Base-by-base conservation (phyloP, 192 early-diverging fungal species). In the Funneliformis geosporum region DNA sequence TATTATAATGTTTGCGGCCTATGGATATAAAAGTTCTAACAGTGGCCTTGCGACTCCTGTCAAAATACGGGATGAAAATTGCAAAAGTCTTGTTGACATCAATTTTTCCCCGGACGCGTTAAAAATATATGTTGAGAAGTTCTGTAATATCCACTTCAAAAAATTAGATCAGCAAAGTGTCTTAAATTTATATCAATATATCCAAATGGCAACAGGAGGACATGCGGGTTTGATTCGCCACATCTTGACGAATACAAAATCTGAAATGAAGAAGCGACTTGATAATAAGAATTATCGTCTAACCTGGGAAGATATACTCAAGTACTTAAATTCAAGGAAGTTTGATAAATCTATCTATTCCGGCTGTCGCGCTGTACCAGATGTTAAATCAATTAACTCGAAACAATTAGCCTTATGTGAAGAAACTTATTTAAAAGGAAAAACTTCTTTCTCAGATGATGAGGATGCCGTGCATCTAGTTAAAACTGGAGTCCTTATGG, bases 1-100 rank as follows among this genome's bases (percentile, higher is more conserved):
- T 10, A 72, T 80, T 39, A 55, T 65, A 21, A 44, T 47, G 60
- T 80, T 80, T 74, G 79, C 43, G 0, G 71, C 60, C 4, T 80
- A 80, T 65, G 61, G 72, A 38, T 75, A 80, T 73, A 21, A 4
- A 4, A n/a, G 79, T 75, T 50, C 59, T 40, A 40, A 75, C 21
- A 61, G 47, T 3, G 70, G 46, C 10, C 8, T 72, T n/a, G 10
- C 55, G 9, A 75, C 60, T 60, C 21, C 47, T 61, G 73, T 61
- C 27, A 16, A 1, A 18, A 23, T 60, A 76, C 50, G 38, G 42
- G 18, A 33, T 8, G 16, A 25, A 40, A 2, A 50, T 27, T 46
- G 70, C 46, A 72, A 72, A 72, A 33, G 44, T 72, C 70, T 72
- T 72, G 2, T 50, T 10, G 46, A 72, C 43, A 50, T 72, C 23